Base-by-base conservation (phyloP, 345 rosid genomes). In the Barbarea vulgaris region DNA sequence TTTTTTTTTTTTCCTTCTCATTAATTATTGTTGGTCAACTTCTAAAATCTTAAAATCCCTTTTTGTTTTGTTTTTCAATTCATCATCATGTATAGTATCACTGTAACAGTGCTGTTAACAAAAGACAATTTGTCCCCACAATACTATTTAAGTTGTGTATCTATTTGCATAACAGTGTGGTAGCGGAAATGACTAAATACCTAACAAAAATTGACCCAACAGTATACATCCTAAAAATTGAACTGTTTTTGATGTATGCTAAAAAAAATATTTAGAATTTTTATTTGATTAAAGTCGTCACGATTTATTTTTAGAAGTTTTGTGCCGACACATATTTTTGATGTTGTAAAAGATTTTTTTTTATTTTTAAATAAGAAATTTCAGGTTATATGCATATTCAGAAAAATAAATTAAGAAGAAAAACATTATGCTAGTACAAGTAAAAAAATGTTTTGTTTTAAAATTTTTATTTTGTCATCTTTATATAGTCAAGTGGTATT, bases 181-280 rank as follows among this genome's bases (percentile, higher is more conserved):
- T 17, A 25, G n/a, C 3, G 12, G 53, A 41, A 6, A 52, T 42
- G 64, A 42, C 56, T 54, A 21, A 51, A 51, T 53, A 64, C 70
- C 69, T 72, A 62, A 72, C 70, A 63, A 19, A 13, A 27, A 37
- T 44, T 12, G 69, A 41, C 33, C 19, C 9, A 30, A 30, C 77
- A 73, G 47, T 53, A 4, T 19, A 41, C 22, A 41, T 63, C 64
- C 70, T 73, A 30, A 28, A 73, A 53, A n/a, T 63, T 44, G 30
- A 39, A 63, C 15, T 39, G 44, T 18, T 48, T 42, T 21, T 17
- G 34, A 21, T 60, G 19, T 31, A 24, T 46, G 37, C 67, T 47
- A 33, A 17, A 10, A 53, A 1, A 41, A 5, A 41, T 11, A 13
- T 41, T 41, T 41, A 41, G 7, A 41, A 13, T 13, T 41, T 39